Percentiles rank a stretch among this genome's conserved stretches.
Evolutionary conservation across 2,329 filamentous ascomycete species (phyloP).

Genomic region (Sclerotinia borealis): DNA sequence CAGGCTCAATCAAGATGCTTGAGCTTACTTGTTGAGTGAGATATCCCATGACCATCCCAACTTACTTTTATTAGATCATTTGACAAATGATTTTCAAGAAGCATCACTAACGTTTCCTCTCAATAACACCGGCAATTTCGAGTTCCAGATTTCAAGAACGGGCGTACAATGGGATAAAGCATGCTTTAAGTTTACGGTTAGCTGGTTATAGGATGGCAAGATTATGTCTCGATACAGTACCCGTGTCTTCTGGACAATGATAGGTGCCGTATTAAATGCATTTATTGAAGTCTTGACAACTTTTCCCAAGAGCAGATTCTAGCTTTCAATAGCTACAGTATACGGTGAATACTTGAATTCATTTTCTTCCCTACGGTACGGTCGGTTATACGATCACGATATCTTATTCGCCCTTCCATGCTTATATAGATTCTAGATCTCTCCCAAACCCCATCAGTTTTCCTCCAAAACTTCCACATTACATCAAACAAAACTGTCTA

Average conservation of each 20-base stretch:
- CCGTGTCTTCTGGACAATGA: too few species aligned
- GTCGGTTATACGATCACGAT: not conserved
- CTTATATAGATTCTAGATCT: not conserved
- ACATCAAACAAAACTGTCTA: too few species aligned
- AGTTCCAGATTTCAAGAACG: not conserved
- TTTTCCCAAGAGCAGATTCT: not conserved
- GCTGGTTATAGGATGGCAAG: too few species aligned
- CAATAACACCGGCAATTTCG: not conserved
- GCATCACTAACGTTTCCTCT: fast-evolving
- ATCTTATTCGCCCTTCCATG: not conserved
- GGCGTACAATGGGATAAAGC: not conserved
- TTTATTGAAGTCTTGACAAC: not conserved
- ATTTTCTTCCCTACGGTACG: not conserved
- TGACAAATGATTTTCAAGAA: not conserved
- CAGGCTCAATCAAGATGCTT: not conserved
- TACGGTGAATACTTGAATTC: not conserved
- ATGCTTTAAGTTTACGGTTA: not conserved
- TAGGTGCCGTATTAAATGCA: not conserved
- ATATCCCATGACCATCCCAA: fast-evolving
- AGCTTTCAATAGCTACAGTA: not conserved
- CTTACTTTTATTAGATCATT: not conserved
- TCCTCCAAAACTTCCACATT: not conserved
- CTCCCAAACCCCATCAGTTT: not conserved
- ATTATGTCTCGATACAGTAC: not conserved
- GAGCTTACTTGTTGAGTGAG: not conserved